Percentiles rank a stretch among this genome's conserved stretches.
Conservation (phyloP, 805 yeast genomes). For the Candida boidinii region DNA sequence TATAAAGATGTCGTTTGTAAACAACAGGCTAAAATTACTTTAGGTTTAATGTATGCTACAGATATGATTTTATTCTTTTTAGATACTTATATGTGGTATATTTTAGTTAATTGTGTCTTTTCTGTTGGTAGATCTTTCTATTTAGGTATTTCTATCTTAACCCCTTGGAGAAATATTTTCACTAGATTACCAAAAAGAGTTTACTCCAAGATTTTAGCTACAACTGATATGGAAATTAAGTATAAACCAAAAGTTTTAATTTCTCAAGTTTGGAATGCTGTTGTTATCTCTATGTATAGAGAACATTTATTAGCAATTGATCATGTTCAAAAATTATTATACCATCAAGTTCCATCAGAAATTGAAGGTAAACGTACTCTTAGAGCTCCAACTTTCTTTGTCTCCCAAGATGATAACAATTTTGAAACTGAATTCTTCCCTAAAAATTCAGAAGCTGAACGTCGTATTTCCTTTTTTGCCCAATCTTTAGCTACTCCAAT, state of each 20-base stretch:
- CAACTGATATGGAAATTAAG: conserved; percentile 98
- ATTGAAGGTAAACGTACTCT: conserved; percentile 96
- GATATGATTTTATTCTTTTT: conserved; percentile 94
- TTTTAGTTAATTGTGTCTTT: conserved; percentile 87
- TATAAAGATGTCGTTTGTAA: conserved; percentile 67
- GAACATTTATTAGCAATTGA: conserved; percentile 97
- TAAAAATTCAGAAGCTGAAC: conserved; percentile 94
- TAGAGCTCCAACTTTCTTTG: conserved; percentile 98
- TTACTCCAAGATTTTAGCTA: conserved; percentile 94
- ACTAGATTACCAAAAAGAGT: conserved; percentile 98
- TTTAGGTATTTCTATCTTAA: conserved; percentile 96
- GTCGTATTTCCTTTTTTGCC: conserved; percentile 98
- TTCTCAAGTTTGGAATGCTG: conserved; percentile 98
- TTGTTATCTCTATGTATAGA: conserved; percentile 98
- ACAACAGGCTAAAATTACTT: conserved; percentile 80
- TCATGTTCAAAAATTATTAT: conserved; percentile 93
- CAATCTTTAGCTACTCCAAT: conserved; percentile 98
- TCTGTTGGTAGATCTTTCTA: conserved; percentile 97
- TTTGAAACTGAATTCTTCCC: conserved; percentile 98
- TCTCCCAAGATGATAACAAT: conserved; percentile 92
- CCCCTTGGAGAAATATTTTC: conserved; percentile 99
- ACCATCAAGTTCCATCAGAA: conserved; percentile 98
- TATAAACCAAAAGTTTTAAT: conserved; percentile 97
- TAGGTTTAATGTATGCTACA: conserved; percentile 88
- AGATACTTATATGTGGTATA: conserved; percentile 99